Conservation (phyloP, 75 land plant species). For the Pinus albicaulis region DNA sequence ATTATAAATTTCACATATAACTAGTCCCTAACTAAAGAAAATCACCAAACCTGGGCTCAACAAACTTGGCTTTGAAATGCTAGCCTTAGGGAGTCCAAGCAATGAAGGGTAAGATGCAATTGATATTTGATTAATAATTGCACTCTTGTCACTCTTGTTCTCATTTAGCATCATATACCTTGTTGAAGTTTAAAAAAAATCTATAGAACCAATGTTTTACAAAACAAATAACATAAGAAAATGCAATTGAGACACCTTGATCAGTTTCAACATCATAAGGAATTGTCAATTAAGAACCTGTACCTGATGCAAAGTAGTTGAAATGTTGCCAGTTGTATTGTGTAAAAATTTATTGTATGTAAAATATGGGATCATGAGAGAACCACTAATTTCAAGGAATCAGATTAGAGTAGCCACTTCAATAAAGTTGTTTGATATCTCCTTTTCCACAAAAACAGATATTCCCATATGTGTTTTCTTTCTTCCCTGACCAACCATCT, state of each 20-base stretch:
- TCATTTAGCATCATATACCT: slow-evolving; percentile 19
- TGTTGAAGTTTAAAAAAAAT: not conserved
- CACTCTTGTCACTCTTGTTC: slow-evolving; percentile 37
- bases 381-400: too few relatives aligned
- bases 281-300: slow-evolving; percentile 34
- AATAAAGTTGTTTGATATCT: too few relatives aligned
- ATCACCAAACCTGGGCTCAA: slow-evolving; percentile 35
- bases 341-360: slow-evolving; percentile 28
- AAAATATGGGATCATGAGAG: not conserved
- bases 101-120: slow-evolving; percentile 42
- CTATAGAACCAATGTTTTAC: not conserved
- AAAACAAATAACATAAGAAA: not conserved
- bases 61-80: slow-evolving; percentile 46
- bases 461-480: too few relatives aligned
- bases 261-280: slow-evolving; percentile 29
- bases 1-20: not conserved
- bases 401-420: too few relatives aligned
- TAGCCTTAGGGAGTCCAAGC: slow-evolving; percentile 39
- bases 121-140: slow-evolving; percentile 39
- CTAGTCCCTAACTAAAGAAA: not conserved
- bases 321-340: slow-evolving; percentile 26
- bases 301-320: slow-evolving; percentile 46
- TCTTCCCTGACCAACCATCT: too few relatives aligned
- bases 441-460: too few relatives aligned
- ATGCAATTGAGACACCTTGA: not conserved